Evolutionary conservation across 495 filamentous ascomycete species (phyloP).

Genomic region (Achaetomiella virescens): DNA sequence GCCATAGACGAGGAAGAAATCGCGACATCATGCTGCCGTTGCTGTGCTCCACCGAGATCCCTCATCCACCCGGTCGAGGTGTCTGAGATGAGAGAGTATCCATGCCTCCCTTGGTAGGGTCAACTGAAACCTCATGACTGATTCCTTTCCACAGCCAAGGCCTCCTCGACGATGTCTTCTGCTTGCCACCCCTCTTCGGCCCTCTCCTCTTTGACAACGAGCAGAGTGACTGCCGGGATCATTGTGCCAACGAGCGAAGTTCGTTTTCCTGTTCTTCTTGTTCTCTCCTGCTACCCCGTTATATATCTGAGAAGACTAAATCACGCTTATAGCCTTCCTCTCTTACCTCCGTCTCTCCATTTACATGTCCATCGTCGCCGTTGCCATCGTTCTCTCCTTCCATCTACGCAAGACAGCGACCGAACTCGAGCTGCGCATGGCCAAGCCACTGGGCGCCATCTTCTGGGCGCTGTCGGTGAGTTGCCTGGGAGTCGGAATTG

Average conservation of each 20-base stretch:
- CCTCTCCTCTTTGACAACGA: conserved; percentile 84
- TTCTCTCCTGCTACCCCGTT: background rate
- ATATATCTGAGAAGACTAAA: background rate
- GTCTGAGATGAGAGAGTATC: conserved; percentile 7
- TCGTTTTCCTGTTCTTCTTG: conserved; percentile 11
- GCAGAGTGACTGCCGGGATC: conserved; percentile 78
- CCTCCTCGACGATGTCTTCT: conserved; percentile 41
- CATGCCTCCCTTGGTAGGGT: background rate
- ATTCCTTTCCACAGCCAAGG: background rate
- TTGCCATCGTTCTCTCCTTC: conserved; percentile 89
- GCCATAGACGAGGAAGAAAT: conserved; percentile 11
- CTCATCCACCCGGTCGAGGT: conserved; percentile 12
- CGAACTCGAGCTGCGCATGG: conserved; percentile 62
- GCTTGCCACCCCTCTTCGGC: conserved; percentile 62
- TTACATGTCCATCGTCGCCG: conserved; percentile 82
- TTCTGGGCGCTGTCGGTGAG: conserved; percentile 80
- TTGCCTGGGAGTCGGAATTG: conserved; percentile 69
- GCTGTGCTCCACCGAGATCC: conserved; percentile 6
- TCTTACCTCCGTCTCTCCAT: conserved; percentile 89
- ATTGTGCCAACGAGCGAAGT: conserved; percentile 76
- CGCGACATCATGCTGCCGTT: background rate
- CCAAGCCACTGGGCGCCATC: conserved; percentile 75
- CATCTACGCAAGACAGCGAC: conserved; percentile 73
- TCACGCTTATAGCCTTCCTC: conserved; percentile 82
- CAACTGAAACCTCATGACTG: background rate